Conservation (phyloP, 305 asterid species). For the Fraxinus velutina region DNA sequence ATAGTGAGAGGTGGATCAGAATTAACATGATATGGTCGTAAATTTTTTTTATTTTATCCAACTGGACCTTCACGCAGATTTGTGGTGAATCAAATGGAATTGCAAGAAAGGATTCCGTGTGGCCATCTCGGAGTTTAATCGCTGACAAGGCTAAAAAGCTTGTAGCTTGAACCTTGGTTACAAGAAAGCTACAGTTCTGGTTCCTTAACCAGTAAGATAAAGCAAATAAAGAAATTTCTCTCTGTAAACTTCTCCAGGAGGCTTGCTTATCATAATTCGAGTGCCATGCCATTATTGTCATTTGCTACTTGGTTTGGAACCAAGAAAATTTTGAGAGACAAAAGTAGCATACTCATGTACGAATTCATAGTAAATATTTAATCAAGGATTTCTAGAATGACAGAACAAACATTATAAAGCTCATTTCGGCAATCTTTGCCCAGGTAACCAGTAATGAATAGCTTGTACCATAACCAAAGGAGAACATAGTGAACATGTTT, state of each 20-base stretch:
- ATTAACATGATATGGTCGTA: not conserved
- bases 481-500: not conserved
- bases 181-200: not conserved
- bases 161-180: not conserved
- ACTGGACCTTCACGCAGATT: not conserved
- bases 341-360: not conserved
- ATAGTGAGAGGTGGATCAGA: not conserved
- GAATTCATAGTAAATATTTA: not conserved
- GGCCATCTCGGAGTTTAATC: not conserved
- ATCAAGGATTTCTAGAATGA: constrained; percentile 1
- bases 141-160: not conserved
- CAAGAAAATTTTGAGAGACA: not conserved
- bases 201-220: not conserved
- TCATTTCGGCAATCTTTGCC: not conserved
- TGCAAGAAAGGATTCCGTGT: not conserved
- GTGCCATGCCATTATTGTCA: not conserved
- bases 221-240: not conserved
- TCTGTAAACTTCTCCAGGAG: not conserved
- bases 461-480: not conserved
- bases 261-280: not conserved
- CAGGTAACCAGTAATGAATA: not conserved
- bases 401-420: not conserved
- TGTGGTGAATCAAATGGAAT: not conserved
- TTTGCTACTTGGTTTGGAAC: not conserved
- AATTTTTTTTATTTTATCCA: not conserved